These are phyloP conservation scores for Backusella australiensis DNA, from an alignment of 192 early-diverging fungal genomes.

Conservation along the genomic window DNA sequence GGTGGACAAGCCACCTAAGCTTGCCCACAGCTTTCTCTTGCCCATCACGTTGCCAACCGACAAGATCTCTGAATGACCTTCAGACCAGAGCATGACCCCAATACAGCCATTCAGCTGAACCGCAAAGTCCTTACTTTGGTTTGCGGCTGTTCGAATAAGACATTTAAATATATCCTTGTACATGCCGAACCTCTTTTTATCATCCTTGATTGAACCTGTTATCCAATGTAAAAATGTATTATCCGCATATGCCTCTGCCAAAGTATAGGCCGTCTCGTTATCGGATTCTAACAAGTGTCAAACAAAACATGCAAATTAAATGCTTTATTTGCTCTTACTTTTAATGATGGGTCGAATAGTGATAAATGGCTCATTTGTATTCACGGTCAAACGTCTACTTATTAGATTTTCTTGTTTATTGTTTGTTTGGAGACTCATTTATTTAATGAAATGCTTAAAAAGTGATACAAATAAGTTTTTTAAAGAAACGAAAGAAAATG, in stretches of 20 bases:
- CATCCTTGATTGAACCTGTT: constrained; percentile 13
- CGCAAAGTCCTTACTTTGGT: constrained; percentile 20
- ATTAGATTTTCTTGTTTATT: constrained; percentile 10
- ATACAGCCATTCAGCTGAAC: constrained; percentile 28
- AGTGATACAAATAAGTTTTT: not conserved
- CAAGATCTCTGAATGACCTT: constrained; percentile 4
- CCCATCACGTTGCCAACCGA: not conserved
- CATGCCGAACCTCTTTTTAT: not conserved
- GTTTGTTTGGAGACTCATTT: not conserved
- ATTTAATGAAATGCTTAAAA: not conserved
- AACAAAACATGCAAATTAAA: not conserved
- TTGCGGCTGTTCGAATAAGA: not conserved
- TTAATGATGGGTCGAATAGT: constrained; percentile 21
- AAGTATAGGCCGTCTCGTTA: constrained; percentile 17
- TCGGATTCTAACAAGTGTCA: constrained; percentile 5
- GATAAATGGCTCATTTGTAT: constrained; percentile 5
- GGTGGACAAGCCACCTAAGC: not conserved
- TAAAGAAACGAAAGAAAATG: not conserved
- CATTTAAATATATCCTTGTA: constrained; percentile 13
- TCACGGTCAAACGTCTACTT: constrained; percentile 21
- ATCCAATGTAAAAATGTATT: constrained; percentile 17
- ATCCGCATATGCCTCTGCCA: constrained; percentile 19
- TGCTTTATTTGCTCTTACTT: not conserved
- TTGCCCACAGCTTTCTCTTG: constrained; percentile 2
- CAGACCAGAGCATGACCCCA: constrained; percentile 28